Conservation (phyloP, 2,329 filamentous ascomycete species). For the Colletotrichum paranaense region DNA sequence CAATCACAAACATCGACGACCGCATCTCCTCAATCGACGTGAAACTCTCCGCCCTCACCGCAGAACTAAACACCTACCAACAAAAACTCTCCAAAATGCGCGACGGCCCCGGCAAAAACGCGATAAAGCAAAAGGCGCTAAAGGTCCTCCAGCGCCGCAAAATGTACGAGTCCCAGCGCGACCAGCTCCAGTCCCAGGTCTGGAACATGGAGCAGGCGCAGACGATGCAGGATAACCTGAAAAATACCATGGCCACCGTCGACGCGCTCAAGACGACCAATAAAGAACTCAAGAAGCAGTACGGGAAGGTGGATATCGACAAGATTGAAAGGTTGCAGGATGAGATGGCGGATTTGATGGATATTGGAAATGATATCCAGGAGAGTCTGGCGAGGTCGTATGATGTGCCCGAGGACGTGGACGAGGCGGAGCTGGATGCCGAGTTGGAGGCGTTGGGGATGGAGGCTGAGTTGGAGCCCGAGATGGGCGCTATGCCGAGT, state of each 20-base stretch:
- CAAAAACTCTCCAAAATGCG: conserved; percentile 91
- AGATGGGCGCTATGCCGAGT: conserved; percentile 75
- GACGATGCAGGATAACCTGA: conserved; percentile 98
- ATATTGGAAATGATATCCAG: conserved; percentile 98
- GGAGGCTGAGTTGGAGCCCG: conserved; percentile 88
- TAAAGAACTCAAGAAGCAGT: conserved; percentile 91
- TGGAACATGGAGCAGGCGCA: conserved; percentile 99
- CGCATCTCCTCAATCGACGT: conserved; percentile 91
- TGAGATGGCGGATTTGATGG: conserved; percentile 98
- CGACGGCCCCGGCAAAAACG: conserved; percentile 92
- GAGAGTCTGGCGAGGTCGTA: conserved; percentile 92
- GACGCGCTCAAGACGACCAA: conserved; percentile 98
- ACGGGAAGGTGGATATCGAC: conserved; percentile 96
- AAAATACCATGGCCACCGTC: conserved; percentile 98
- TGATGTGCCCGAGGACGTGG: conserved; percentile 95
- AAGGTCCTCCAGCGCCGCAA: conserved; percentile 94
- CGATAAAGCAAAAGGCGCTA: conserved; percentile 92
- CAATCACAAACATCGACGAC: conserved; percentile 87
- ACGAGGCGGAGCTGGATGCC: conserved; percentile 95
- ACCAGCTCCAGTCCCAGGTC: conserved; percentile 92
- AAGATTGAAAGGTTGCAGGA: conserved; percentile 98
- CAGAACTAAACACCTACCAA: conserved; percentile 90
- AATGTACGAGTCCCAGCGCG: conserved; percentile 92
- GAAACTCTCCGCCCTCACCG: conserved; percentile 91
- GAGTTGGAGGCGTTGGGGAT: conserved; percentile 95